phyloP scores from a whole-genome alignment of 169 alveolate genomes.

The Plasmodium sp. region DNA sequence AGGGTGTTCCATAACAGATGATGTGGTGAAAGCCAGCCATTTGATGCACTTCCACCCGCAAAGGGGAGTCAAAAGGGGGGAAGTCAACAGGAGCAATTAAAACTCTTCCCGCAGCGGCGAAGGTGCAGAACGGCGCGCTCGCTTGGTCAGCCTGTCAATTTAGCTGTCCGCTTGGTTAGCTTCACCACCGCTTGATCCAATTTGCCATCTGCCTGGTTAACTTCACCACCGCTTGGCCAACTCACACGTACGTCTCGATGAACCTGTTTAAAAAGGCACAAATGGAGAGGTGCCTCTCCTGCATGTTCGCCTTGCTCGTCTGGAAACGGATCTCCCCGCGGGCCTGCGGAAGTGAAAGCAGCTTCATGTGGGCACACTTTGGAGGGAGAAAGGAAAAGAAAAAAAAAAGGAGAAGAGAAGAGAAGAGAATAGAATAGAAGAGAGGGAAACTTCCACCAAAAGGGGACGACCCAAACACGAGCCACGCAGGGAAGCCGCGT shows the following conservation, averaged over 20 bases:
- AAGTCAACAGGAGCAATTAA: not conserved
- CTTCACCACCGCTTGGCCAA: not conserved
- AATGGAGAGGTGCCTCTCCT: slow-evolving; percentile 56
- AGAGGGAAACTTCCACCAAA: not conserved
- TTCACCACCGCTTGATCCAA: not conserved
- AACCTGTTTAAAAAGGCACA: slow-evolving; percentile 40
- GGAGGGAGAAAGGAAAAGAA: not conserved
- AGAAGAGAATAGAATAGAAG: not conserved
- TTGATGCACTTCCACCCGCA: not conserved
- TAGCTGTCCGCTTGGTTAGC: not conserved
- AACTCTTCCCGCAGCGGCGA: not conserved
- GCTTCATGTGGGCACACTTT: not conserved
- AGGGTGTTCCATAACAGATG: not conserved
- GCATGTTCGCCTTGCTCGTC: not conserved
- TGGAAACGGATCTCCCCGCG: slow-evolving; percentile 6
- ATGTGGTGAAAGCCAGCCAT: not conserved
- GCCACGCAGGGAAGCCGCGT: not conserved
- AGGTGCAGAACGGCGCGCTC: not conserved
- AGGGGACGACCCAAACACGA: not conserved
- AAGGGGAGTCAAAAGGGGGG: not conserved
- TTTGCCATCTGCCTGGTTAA: not conserved
- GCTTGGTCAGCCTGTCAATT: not conserved
- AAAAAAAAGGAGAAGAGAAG: not conserved
- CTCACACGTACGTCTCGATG: slow-evolving; percentile 29
- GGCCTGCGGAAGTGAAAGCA: slow-evolving; percentile 13